phyloP scores from a whole-genome alignment of 2,329 filamentous ascomycete species.

The Microdochium paspali region DNA sequence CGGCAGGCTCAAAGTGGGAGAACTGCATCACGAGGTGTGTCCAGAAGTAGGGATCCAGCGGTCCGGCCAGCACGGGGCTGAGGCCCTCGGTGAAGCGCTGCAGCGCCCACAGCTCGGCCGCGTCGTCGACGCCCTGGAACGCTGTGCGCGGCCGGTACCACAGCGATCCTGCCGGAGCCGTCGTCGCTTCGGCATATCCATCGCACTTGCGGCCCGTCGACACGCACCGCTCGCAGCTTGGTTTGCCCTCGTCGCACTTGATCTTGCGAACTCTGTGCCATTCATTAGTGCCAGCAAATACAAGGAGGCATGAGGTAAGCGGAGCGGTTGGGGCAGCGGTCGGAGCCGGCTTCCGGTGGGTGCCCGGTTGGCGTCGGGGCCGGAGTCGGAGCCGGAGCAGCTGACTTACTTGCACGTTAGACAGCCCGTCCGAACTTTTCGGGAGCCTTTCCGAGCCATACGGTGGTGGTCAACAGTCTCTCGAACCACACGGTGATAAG shows the following conservation, averaged over 20 bases:
- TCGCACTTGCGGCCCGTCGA: slow-evolving; percentile 21
- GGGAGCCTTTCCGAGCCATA: not conserved
- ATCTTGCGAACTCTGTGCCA: slow-evolving; percentile 13
- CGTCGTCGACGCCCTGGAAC: slow-evolving; percentile 12
- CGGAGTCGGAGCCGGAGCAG: not conserved
- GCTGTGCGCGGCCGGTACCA: slow-evolving; percentile 25
- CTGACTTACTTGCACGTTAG: not conserved
- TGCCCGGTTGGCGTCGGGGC: no score
- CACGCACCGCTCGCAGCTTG: slow-evolving; percentile 14
- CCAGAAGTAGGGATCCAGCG: slow-evolving; percentile 28
- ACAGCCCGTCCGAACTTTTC: not conserved
- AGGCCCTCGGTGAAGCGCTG: slow-evolving; percentile 27
- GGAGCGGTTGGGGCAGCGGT: not conserved
- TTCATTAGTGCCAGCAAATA: no score
- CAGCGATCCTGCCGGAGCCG: slow-evolving; percentile 9
- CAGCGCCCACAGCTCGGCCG: slow-evolving; percentile 20
- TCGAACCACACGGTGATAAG: not conserved
- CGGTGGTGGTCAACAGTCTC: not conserved
- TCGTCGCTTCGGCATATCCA: slow-evolving; percentile 14
- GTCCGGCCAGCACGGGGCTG: slow-evolving; percentile 24
- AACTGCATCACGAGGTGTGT: slow-evolving; percentile 27
- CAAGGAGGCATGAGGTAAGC: no score
- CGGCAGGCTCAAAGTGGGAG: slow-evolving; percentile 24
- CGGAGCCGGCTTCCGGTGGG: no score
- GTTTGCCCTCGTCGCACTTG: slow-evolving; percentile 18